Evolutionary conservation across 179 eudicot genomes (phyloP), one percentile per base, ranked within the genome.

Genomic region (Actinidia arguta): DNA sequence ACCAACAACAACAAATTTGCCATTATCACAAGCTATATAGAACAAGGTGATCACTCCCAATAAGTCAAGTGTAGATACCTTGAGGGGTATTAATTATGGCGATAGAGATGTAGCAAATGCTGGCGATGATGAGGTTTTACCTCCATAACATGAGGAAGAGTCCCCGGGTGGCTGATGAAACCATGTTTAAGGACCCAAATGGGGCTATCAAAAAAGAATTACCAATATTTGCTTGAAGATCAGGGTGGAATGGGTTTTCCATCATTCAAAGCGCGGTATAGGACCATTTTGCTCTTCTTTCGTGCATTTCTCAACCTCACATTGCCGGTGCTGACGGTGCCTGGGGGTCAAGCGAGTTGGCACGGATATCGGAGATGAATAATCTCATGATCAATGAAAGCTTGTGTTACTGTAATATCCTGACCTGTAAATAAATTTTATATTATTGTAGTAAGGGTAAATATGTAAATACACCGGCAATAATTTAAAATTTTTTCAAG

Each of bases 361-460:
- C 61, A 3, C 50, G 89, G 52, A 84, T 83, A 1, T 85, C 92
- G 0, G 97, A 92, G 87, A 83, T 88, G 61, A 91, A 90, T 84
- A 93, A 92, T 58, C 91, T 93, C 24, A 89, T 90, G 95, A 93
- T 92, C 46, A 90, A 85, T 64, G 97, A 93, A 72, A 90, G 95
- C 73, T 85, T 93, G 93, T 87, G 92, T 76, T 92, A 92, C 73
- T n/a, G n/a, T n/a, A n/a, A n/a, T n/a, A n/a, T n/a, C n/a, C n/a
- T n/a, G n/a, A n/a, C n/a, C n/a, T n/a, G n/a, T 44, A 11, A 25
- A 12, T 11, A 25, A 39, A 12, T 31, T n/a, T n/a, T n/a, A n/a
- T n/a, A n/a, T n/a, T n/a, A n/a, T n/a, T n/a, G n/a, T n/a, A n/a
- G n/a, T n/a, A n/a, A n/a, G n/a, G n/a, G n/a, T n/a, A n/a, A n/a